Evolutionary conservation across 805 yeast species (phyloP), one percentile per base, ranked within the genome.

Genomic region (Ogataea wickerhamii): DNA sequence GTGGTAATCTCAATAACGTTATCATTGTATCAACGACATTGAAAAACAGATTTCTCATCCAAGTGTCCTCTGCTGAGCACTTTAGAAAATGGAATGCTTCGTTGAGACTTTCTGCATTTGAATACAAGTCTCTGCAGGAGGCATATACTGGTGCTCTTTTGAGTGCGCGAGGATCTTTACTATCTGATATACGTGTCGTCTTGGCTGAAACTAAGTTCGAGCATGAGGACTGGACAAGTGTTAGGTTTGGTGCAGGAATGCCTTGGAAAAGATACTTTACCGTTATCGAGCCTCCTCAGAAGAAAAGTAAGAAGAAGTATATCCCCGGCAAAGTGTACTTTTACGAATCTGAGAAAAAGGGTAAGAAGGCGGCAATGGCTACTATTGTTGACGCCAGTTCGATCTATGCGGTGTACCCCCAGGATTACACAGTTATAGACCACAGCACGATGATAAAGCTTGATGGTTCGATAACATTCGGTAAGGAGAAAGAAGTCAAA

Each of bases 191-290:
- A 45, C 76, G 85, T 43, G 83, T 91, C 12, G 71, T 93, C 31
- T 69, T 93, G 41, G 82, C 95, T 1, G 95, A 85, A 47, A 82
- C 93, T 14, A 82, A 91, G 54, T 85, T 79, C 57, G 78, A 76
- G 42, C 93, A 87, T 55, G 96, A 87, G 60, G 96, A 89, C 53
- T 91, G 96, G 97, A 88, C 84, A 29, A 76, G 88, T 58, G 95
- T 93, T 13, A 72, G 98, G 48, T 93, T 91, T 61, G 98, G 98
- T 14, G 76, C 93, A 7, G 98, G 98, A 18, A 87, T 87, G 95
- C 96, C 97, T 1, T 93, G 97, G 97, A 85, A 82, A 56, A 74
- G 95, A 42, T 91, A 96, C 56, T 93, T 76, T 67, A 91, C 95
- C 3, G 96, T 89, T 8, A 75, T 91, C 40, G 85, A 84, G 49